Conservation (phyloP, 148 eudicot genomes). For the Beta vulgaris region DNA sequence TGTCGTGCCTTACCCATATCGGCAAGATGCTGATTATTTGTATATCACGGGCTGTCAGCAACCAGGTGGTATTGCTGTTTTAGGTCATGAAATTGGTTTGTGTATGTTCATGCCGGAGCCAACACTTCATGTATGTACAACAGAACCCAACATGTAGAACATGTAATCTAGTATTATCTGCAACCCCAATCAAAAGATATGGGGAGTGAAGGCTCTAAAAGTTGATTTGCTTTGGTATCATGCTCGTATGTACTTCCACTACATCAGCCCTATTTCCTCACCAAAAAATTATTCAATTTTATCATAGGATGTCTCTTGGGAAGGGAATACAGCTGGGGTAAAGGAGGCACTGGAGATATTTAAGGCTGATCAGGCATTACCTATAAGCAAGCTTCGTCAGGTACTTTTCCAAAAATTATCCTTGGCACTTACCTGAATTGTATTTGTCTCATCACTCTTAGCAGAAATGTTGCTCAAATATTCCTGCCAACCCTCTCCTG, state of each 20-base stretch:
- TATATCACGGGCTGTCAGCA: constrained; percentile 93
- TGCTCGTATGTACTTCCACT: background rate
- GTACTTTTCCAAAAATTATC: constrained; percentile 29
- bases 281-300: background rate
- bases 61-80: constrained; percentile 85
- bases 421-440: background rate
- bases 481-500: background rate
- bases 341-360: constrained; percentile 67
- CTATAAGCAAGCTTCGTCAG: constrained; percentile 55
- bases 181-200: background rate
- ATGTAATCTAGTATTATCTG: constrained; percentile 2
- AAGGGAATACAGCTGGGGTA: constrained; percentile 83
- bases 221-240: background rate
- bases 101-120: constrained; percentile 99
- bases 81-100: constrained; percentile 81
- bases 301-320: constrained; percentile 81
- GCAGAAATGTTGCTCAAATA: background rate
- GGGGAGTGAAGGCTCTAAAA: constrained; percentile 1
- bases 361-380: constrained; percentile 77
- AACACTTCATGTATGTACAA: constrained; percentile 52
- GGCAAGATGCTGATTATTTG: constrained; percentile 80
- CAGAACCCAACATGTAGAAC: constrained; percentile 3
- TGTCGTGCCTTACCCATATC: constrained; percentile 82
- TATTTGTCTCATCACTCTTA: background rate
- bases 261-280: background rate